Evolutionary conservation across 2,329 filamentous ascomycete species (phyloP), one percentile per base, ranked within the genome.

Genomic region (Aspergillus luchuensis): DNA sequence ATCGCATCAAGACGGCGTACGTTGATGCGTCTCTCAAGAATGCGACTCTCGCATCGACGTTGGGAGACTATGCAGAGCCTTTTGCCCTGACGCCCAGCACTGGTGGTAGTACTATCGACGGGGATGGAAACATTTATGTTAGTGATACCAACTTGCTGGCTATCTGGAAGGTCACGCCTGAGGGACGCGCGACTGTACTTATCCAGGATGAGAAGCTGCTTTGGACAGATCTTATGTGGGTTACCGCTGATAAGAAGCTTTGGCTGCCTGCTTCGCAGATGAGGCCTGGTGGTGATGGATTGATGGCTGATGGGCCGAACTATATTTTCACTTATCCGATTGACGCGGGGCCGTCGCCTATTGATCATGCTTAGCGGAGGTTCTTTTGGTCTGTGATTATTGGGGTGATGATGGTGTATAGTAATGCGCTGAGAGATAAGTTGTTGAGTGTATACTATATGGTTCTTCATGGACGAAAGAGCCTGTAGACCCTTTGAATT

Each of bases 71-170:
- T 8, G 48, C 49, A 1, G 63, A 55, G 56, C 64, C 75, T 0
- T 75, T 71, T 51, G 66, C 75, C 0, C 63, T 72, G 21, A 78
- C 76, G 1, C 73, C 75, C 2, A 70, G 69, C 3, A 78, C 75
- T 1, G 75, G 74, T 15, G 75, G 75, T 23, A 77, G 73, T 4
- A 73, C 76, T 3, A 77, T 78, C 41, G 76, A 78, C 56, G 74
- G 70, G 0, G 51, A 72, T 8, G 76, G 76, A 4, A 76, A 74
- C 57, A 73, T 78, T 30, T 78, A 78, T 60, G 57, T 66, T 52
- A 72, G 69, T 62, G 76, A 78, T 60, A 73, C 69, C 0, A 72
- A 78, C 53, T 55, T 60, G 30, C 55, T 58, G 8, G 58, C 58
- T n/a, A 58, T 60, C 28, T 53, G 54, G 45, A 54, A 58, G 56